These are phyloP conservation scores for Amphicarpaea edgeworthii DNA, from an alignment of 306 rosid species.

Conservation along the genomic window DNA sequence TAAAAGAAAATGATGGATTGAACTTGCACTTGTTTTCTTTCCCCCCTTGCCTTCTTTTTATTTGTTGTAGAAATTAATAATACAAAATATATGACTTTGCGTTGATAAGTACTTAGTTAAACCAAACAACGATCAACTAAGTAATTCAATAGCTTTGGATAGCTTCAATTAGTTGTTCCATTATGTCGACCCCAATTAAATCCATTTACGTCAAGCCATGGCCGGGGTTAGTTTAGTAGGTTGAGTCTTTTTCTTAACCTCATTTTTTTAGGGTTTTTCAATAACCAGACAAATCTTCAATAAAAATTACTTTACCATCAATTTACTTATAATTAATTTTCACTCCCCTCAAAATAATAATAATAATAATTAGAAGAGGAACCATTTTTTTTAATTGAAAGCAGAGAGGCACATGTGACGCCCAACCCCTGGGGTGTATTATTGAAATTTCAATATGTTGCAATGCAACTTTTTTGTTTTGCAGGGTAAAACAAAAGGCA, in stretches of 20 bases:
- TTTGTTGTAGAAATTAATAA: background rate
- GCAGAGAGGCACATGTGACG: constrained; percentile 24
- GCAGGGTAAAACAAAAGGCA: background rate
- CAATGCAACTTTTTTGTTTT: constrained; percentile 39
- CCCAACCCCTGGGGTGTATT: constrained; percentile 43
- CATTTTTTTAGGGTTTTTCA: background rate
- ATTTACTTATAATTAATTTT: background rate
- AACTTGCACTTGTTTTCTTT: no score
- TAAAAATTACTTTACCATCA: background rate
- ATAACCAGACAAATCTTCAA: background rate
- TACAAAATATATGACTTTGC: background rate
- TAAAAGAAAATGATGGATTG: no score
- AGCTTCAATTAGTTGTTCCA: background rate
- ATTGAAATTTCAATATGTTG: constrained; percentile 43
- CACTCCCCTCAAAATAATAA: background rate
- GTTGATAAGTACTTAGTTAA: background rate
- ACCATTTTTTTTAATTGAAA: background rate
- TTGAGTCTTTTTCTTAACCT: background rate
- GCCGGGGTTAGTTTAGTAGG: background rate
- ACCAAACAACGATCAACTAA: background rate
- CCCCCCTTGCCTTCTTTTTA: no score
- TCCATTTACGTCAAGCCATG: background rate
- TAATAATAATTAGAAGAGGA: no score
- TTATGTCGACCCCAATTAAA: background rate
- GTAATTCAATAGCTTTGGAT: background rate